A percentile compares a stretch with the other conserved stretches of the same genome.
Conservation (phyloP, 441 rosid genomes). For the Eruca vesicaria region DNA sequence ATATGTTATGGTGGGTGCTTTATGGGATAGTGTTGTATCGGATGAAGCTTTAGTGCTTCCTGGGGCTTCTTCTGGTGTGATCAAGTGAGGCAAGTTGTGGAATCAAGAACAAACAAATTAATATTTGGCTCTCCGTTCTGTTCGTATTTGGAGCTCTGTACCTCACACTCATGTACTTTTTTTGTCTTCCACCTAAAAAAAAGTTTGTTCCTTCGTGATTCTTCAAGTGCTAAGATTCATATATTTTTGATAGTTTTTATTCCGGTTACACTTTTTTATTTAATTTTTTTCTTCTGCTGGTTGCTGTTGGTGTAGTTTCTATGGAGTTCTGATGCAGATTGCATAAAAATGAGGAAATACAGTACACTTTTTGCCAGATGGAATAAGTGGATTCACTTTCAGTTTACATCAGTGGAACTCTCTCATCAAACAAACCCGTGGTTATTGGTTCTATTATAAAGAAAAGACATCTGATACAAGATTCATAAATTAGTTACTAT, state of each 20-base stretch:
- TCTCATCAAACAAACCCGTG: conserved; percentile 77
- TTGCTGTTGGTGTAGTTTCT: no score
- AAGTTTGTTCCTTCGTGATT: neutral
- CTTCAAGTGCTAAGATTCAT: neutral
- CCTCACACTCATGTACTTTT: neutral
- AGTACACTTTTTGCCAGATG: conserved; percentile 47
- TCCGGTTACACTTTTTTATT: no score
- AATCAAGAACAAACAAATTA: neutral
- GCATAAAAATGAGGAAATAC: neutral
- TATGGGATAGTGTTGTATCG: neutral
- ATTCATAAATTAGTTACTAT: neutral
- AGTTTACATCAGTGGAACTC: conserved; percentile 66
- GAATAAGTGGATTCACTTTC: conserved; percentile 85
- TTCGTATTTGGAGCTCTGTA: neutral
- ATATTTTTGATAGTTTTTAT: no score
- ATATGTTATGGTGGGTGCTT: neutral
- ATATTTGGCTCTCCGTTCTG: neutral
- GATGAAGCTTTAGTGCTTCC: neutral
- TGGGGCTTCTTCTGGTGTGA: neutral
- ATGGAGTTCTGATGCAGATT: neutral
- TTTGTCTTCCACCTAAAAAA: neutral
- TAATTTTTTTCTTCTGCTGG: no score
- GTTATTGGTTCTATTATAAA: neutral
- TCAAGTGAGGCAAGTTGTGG: neutral
- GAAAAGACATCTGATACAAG: neutral